A percentile compares a stretch with the other conserved stretches of the same genome.
phyloP scores from a whole-genome alignment of 1,139 yeast genomes.

The Geotrichum aggregatum region DNA sequence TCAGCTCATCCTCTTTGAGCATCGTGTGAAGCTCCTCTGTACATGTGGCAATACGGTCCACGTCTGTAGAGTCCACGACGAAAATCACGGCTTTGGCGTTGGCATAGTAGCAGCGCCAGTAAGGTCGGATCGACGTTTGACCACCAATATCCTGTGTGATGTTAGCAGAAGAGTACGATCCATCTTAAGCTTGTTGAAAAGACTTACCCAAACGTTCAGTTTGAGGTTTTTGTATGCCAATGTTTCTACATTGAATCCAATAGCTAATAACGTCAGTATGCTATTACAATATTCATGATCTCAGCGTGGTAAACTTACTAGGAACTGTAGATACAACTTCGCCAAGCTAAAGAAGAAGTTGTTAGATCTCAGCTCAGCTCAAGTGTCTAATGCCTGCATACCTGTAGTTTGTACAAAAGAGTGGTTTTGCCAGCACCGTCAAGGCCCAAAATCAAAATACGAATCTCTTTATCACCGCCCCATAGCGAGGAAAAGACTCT shows the following conservation, averaged over 20 bases:
- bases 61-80: conserved; percentile 95
- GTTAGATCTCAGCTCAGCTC: neutral
- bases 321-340: conserved; percentile 94
- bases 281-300: no score
- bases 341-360: conserved; percentile 48
- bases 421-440: conserved; percentile 99
- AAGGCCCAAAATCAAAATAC: conserved; percentile 85
- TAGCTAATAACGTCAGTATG: no score
- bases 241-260: conserved; percentile 96
- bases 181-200: neutral
- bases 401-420: conserved; percentile 80
- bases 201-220: conserved; percentile 61
- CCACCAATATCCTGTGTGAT: conserved; percentile 86
- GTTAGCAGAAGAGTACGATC: neutral
- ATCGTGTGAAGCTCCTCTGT: conserved; percentile 84
- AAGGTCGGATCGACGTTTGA: conserved; percentile 92
- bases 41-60: conserved; percentile 84
- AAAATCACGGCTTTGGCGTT: conserved; percentile 94
- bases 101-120: conserved; percentile 96
- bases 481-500: conserved; percentile 80
- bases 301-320: conserved; percentile 39
- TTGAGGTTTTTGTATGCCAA: conserved; percentile 84
- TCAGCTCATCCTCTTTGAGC: conserved; percentile 88
- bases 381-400: conserved; percentile 23
- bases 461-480: conserved; percentile 86